Conservation (phyloP, 139 green algal genomes). For the Volvox reticuliferus region DNA sequence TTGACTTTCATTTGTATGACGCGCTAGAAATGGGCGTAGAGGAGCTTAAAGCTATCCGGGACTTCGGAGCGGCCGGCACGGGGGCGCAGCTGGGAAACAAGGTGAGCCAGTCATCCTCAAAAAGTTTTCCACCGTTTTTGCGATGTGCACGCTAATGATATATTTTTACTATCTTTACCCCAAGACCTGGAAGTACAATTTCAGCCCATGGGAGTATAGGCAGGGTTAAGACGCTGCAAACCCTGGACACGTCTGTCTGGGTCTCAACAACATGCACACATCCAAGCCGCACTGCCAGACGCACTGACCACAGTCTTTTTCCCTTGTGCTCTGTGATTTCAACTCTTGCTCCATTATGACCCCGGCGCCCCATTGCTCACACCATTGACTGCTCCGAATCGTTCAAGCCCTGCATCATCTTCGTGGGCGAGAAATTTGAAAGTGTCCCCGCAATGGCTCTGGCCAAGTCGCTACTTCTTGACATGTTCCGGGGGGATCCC, state of each 20-base stretch:
- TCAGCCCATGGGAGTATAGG: too few species aligned
- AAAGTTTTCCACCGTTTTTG: too few species aligned
- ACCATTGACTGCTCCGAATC: constrained; percentile 22
- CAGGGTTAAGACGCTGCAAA: too few species aligned
- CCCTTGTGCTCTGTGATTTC: too few species aligned
- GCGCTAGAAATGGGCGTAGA: constrained; percentile 86
- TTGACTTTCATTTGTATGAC: constrained; percentile 92
- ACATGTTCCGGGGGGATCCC: constrained; percentile 88
- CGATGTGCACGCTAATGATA: too few species aligned
- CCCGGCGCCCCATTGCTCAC: constrained; percentile 51
- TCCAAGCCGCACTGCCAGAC: too few species aligned
- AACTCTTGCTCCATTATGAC: too few species aligned
- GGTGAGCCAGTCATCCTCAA: constrained; percentile 21
- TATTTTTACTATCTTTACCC: too few species aligned
- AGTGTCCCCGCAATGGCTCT: constrained; percentile 72
- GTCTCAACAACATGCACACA: too few species aligned
- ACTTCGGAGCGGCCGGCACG: constrained; percentile 50
- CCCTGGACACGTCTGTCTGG: too few species aligned
- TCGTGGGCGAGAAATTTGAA: constrained; percentile 91
- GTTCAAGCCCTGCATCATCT: constrained; percentile 83
- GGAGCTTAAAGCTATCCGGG: constrained; percentile 65
- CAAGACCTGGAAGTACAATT: too few species aligned
- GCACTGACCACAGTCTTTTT: too few species aligned
- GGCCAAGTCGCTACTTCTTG: constrained; percentile 86
- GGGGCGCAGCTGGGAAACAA: constrained; percentile 61